Conservation (phyloP, 805 yeast genomes). For the Saccharomyces mikatae region DNA sequence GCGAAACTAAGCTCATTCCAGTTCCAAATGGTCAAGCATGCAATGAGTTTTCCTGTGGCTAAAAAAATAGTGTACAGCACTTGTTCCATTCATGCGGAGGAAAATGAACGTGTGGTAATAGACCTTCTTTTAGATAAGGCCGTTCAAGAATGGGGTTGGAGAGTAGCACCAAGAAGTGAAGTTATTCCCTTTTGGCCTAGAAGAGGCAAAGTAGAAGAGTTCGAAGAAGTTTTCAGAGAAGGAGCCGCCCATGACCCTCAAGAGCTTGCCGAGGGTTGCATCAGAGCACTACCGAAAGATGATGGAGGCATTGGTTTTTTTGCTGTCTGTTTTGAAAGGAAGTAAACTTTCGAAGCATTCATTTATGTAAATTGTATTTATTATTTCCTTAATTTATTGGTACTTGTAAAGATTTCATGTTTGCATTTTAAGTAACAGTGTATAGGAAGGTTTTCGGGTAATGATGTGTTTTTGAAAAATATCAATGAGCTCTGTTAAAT, state of each 20-base stretch:
- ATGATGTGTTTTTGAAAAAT: neutral
- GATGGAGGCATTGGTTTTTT: constrained; percentile 99
- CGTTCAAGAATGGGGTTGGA: constrained; percentile 70
- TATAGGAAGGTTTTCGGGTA: neutral
- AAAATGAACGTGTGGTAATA: constrained; percentile 86
- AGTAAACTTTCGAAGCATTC: neutral
- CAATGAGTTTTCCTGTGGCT: constrained; percentile 72
- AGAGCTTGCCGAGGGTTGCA: constrained; percentile 73
- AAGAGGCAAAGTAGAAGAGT: constrained; percentile 71
- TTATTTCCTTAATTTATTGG: neutral
- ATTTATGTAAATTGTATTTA: neutral
- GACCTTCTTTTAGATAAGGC: constrained; percentile 61
- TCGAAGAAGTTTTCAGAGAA: constrained; percentile 40
- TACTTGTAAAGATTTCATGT: neutral
- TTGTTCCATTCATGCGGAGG: constrained; percentile 89
- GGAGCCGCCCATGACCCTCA: constrained; percentile 39
- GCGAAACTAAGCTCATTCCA: constrained; percentile 78
- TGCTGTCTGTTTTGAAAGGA: constrained; percentile 80
- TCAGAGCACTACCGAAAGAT: constrained; percentile 72
- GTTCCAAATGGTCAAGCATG: constrained; percentile 80
- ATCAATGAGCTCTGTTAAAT: neutral
- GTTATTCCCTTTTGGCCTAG: constrained; percentile 83
- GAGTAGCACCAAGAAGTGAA: constrained; percentile 44
- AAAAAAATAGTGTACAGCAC: constrained; percentile 83
- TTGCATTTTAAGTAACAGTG: neutral